Evolutionary conservation across 148 eudicot species (phyloP), one percentile per base, ranked within the genome.

Genomic region (Cornus suecica): DNA sequence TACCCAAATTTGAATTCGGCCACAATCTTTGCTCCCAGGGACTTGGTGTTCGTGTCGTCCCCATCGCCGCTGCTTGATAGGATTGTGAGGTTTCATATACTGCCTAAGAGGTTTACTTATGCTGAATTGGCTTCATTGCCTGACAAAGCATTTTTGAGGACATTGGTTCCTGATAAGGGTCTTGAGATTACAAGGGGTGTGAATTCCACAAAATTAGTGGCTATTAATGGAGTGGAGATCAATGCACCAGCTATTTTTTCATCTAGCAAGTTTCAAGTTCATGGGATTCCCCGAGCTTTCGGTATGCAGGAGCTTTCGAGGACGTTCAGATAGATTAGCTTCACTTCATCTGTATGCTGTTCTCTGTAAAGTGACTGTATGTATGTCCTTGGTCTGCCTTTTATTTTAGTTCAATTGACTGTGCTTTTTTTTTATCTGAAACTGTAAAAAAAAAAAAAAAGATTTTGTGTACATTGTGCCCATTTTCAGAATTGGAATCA

Each of bases 211-310:
- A 65, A 25, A 28, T 70, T 48, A 29, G 14, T 90, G 77, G 80
- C 75, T 6, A 74, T 89, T 32, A 80, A 87, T 70, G 90, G 93
- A 27, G 89, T 89, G 56, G 74, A 81, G 67, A 68, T 91, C 61
- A 60, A 76, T 0, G 69, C 37, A 18, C 88, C 90, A 16, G 90
- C 88, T 78, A 66, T 80, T 29, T 85, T 82, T 76, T 71, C 80
- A 24, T 79, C 90, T 1, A 34, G 74, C 41, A 79, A 76, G 42
- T 79, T 89, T 61, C 78, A 81, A 28, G 83, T 89, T 37, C 96
- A 87, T 88, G 91, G 88, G 74, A 85, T 91, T 75, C 82, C 91
- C 18, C 42, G 85, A 72, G 85, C 83, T 80, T 77, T 91, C 15
- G 74, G 74, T 9, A 65, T 79, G 73, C 80, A 70, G 52, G 71